Evolutionary conservation across 331 rosid species (phyloP), one percentile per base, ranked within the genome.

Genomic region (Erythrophleum ivorense): DNA sequence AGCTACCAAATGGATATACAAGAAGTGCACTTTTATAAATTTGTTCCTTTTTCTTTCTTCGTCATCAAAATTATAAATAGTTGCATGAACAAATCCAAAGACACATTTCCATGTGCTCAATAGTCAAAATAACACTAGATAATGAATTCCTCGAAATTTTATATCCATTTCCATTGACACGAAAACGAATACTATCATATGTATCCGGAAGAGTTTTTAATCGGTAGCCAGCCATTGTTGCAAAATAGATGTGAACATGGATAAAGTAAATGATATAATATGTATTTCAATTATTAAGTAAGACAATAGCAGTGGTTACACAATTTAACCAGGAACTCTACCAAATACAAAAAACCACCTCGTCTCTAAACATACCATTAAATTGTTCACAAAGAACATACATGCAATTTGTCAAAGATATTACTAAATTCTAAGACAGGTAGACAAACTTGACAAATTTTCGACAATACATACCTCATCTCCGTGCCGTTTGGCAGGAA

Each of bases 401-500:
- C 60, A 71, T 9, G 29, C 76, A 76, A 86, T 29, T 15, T 34
- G 58, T 41, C 12, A 0, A 48, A 15, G 15, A 53, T 13, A 53
- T 15, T 53, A 53, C 19, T 14, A 18, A 53, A 53, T 18, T 53
- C 7, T 15, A 15, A 53, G 21, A 15, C 6, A 15, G 8, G 2
- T 14, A 16, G 16, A 53, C 6, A 16, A 53, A 53, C 19, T 53
- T 4, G 5, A 68, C 33, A 43, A 16, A 50, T 33, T 29, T 81
- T 49, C 67, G 45, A 71, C 53, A 66, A 29, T 24, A 77, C 43
- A 76, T 86, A 96, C 99, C 98, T 96, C 99, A 52, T 94, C 89
- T 52, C 65, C 80, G 49, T 94, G 94, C 31, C 98, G 92, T 81
- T 96, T 94, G 13, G 97, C 91, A 0, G 97, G 92, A 67, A 91